These are phyloP conservation scores for Sporothrix pseudoabietina DNA, from an alignment of 2,329 filamentous ascomycete species.

Conservation along the genomic window DNA sequence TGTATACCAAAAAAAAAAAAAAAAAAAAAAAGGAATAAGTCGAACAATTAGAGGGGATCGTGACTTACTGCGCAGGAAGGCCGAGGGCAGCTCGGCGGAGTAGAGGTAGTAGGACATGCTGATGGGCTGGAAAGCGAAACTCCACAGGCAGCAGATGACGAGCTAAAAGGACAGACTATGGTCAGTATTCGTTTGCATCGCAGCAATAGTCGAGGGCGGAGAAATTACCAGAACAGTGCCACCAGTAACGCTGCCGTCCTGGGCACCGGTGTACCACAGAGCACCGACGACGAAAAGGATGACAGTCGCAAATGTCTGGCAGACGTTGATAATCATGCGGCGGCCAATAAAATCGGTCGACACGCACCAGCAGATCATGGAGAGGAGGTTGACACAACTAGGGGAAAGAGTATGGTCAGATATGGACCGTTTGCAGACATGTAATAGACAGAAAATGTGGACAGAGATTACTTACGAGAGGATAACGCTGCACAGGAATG, in stretches of 20 bases:
- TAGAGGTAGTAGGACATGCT: constrained; percentile 2
- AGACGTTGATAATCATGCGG: neutral
- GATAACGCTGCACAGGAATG: neutral
- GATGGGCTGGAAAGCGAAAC: neutral
- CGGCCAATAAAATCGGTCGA: neutral
- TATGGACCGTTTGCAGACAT: neutral
- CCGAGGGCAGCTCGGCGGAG: neutral
- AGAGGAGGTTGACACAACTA: neutral
- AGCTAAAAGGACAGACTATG: neutral
- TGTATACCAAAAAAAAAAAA: neutral
- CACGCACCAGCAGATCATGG: constrained; percentile 5
- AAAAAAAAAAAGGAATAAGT: too few species aligned
- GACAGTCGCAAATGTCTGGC: neutral
- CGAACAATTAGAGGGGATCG: neutral
- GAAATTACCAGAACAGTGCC: neutral
- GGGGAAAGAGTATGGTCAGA: neutral
- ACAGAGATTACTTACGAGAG: neutral
- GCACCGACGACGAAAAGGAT: neutral
- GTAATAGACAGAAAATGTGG: neutral
- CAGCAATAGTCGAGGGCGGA: too few species aligned
- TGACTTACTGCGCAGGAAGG: neutral
- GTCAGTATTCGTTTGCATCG: neutral
- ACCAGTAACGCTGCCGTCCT: neutral
- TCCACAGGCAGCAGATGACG: neutral
- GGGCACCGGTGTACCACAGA: neutral